phyloP scores from a whole-genome alignment of 164 flowering plant species.

The Magnolia officinalis region DNA sequence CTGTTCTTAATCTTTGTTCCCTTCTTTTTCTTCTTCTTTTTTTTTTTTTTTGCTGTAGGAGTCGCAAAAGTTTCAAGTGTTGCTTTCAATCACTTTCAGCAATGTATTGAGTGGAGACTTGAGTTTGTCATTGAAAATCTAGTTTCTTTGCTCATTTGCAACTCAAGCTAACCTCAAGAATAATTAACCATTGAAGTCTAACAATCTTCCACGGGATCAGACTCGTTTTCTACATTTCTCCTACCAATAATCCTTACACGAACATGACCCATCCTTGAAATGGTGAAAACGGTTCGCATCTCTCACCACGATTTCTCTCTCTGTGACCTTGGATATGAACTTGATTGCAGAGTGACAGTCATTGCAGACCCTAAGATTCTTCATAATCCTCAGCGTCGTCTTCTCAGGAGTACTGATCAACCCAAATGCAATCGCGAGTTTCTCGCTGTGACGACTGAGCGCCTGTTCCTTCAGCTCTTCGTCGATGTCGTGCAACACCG shows the following conservation, averaged over 20 bases:
- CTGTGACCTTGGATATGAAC: slow-evolving; percentile 61
- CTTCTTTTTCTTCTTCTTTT: not conserved
- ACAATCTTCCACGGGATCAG: not conserved
- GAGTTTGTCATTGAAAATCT: no score
- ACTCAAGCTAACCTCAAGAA: no score
- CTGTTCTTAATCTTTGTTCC: not conserved
- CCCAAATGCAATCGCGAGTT: slow-evolving; percentile 87
- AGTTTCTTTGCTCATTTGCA: no score
- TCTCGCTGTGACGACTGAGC: slow-evolving; percentile 80
- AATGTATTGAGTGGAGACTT: no score
- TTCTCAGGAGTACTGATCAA: slow-evolving; percentile 68
- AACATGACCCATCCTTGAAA: slow-evolving; percentile 70
- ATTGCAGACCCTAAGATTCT: slow-evolving; percentile 82
- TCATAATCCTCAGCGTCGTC: slow-evolving; percentile 75
- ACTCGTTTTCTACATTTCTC: not conserved
- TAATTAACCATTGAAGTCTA: not conserved
- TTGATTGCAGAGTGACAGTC: slow-evolving; percentile 90
- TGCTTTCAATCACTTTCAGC: no score
- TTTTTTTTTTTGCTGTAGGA: no score
- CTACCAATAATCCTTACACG: slow-evolving; percentile 84
- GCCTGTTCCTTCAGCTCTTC: slow-evolving; percentile 71
- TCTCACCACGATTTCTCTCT: slow-evolving; percentile 74
- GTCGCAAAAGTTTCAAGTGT: no score
- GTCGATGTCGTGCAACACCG: slow-evolving; percentile 83
- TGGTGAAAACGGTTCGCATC: slow-evolving; percentile 92